Base-by-base conservation (phyloP, 164 flowering plant species). In the Aristolochia contorta region DNA sequence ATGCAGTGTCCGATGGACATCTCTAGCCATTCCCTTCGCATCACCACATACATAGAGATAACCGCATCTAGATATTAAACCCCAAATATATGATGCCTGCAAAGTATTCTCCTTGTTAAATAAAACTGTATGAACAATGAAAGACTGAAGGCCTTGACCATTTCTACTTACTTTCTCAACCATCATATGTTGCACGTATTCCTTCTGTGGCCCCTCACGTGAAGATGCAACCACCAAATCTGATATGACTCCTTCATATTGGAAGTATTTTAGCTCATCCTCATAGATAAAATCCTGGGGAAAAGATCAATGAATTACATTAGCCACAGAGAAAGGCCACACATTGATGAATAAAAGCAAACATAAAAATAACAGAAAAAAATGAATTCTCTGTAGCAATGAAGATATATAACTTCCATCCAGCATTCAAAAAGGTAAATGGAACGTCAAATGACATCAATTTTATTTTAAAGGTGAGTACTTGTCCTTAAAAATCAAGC, bases 21-120 rank as follows among this genome's bases (percentile, higher is more conserved):
- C 96, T 69, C 80, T 79, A 18, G 97, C 97, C 97, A 91, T 91
- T 22, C 96, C 94, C 74, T 91, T 91, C 30, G 97, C 97, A 79
- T 91, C 97, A 68, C 97, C 97, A 72, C 97, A 91, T 3, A 91
- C 97, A 75, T 86, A 91, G 33, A 91, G 58, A 70, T 84, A 86
- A 9, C 81, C 96, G 2, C 72, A 84, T 63, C 75, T 64, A 33
- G 90, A 83, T 15, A 91, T 77, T 56, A 85, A 53, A 53, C 63
- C 77, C 96, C 96, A 91, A 15, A 91, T 2, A 10, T 81, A 4
- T 51, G 86, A 69, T 6, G 90, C 93, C 96, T 88, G 83, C 65
- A 68, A 14, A 69, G 25, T 5, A 22, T 53, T 7, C 14, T 37
- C 43, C 43, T 37, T 37, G 43, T 37, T 37, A 37, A 10, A 37